Conservation (phyloP, 73 alveolate genomes). For the Uronychia binucleata region DNA sequence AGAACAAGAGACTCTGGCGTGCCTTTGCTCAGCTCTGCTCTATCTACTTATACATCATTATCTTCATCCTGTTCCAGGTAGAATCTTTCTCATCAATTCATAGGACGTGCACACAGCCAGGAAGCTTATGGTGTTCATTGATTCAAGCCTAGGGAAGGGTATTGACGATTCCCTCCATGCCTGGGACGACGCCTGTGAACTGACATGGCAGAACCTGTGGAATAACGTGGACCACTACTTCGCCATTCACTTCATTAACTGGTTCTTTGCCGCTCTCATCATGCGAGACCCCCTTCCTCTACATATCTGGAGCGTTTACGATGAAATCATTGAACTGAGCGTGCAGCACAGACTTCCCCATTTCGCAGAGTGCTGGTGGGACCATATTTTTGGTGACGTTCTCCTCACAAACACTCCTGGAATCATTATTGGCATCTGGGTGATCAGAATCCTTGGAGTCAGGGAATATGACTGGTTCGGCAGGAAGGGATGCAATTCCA, state of each 20-base stretch:
- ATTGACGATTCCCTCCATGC: slow-evolving; percentile 41
- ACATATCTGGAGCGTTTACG: slow-evolving; percentile 85
- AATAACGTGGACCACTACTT: slow-evolving; percentile 78
- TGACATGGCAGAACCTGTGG: slow-evolving; percentile 57
- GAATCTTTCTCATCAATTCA: neutral
- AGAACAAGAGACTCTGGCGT: slow-evolving; percentile 10
- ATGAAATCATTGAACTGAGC: slow-evolving; percentile 74
- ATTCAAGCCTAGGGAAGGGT: neutral
- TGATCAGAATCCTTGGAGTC: slow-evolving; percentile 48
- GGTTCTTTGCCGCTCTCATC: slow-evolving; percentile 83
- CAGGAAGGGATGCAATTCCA: slow-evolving; percentile 60
- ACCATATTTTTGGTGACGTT: slow-evolving; percentile 58
- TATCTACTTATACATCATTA: slow-evolving; percentile 14
- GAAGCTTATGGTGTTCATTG: neutral
- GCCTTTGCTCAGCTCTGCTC: neutral
- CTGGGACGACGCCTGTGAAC: slow-evolving; percentile 77
- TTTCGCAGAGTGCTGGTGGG: slow-evolving; percentile 86
- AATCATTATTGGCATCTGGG: slow-evolving; percentile 52
- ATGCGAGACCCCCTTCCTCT: slow-evolving; percentile 75
- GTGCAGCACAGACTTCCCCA: slow-evolving; percentile 69
- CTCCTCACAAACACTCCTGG: slow-evolving; percentile 69
- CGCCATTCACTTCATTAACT: slow-evolving; percentile 75
- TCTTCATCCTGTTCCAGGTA: slow-evolving; percentile 23
- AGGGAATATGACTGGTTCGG: slow-evolving; percentile 86
- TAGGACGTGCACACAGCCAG: neutral